Evolutionary conservation across 2,329 filamentous ascomycete genomes (phyloP), one percentile per base, ranked within the genome.

Genomic region (Fusarium pseudoanthophilum): DNA sequence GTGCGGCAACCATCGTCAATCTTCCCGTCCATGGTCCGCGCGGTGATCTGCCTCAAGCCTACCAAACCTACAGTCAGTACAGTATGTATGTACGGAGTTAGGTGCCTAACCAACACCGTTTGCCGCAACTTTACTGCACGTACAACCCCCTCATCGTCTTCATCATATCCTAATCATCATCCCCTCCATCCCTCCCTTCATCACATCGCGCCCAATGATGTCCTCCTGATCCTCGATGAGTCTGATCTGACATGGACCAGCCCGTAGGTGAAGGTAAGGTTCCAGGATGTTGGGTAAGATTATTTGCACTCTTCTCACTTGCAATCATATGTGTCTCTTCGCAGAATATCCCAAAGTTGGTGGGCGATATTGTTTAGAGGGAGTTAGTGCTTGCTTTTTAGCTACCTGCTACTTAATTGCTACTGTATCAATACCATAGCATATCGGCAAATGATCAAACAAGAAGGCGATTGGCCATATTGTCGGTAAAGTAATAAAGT

Each of bases 161-260:
- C 67, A 42, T 67, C 67, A 64, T 60, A 34, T 56, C 48, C 58
- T 30, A 36, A 56, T 65, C 48, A 65, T 64, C 20, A 52, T 55
- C 57, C 51, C 39, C 43, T 43, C 56, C 62, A 37, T 67, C 58
- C 45, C 45, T 30, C 58, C 48, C 37, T 57, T 40, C 28, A 26
- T 48, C 28, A 60, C 46, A 49, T 61, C 62, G 26, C 57, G 40
- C 59, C 65, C 60, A 62, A 62, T 67, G 52, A 34, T 52, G 26
- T 60, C 26, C 43, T 48, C 45, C 30, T 67, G 57, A 70, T 74
- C 48, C 42, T 64, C 59, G 48, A 58, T 70, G 67, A 69, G 57
- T 64, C 51, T 68, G 62, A 72, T 76, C 67, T 69, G 67, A 66
- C 75, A 74, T 69, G 74, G 75, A 74, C 75, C 75, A 76, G 75